Evolutionary conservation across 2,329 filamentous ascomycete species (phyloP), one percentile per base, ranked within the genome.

Genomic region (Seiridium unicorne): DNA sequence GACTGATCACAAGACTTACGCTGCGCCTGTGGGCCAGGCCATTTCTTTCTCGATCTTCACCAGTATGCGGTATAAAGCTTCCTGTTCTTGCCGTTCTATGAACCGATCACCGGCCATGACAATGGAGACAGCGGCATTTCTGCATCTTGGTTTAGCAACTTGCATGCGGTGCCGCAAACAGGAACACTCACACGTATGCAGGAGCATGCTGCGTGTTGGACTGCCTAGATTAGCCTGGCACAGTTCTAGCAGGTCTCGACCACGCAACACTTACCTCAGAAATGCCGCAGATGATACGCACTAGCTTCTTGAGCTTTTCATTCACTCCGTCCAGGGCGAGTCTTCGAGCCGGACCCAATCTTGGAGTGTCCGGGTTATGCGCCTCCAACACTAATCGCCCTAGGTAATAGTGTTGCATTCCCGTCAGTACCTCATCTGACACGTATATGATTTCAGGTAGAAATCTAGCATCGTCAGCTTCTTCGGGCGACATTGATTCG

Each of bases 41-140:
- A 44, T 10, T 26, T 55, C 13, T 35, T 11, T 53, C 9, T 55
- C 53, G 42, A 46, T 55, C 26, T 55, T 55, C 7, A 44, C 53
- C 4, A 55, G 31, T n/a, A 55, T 3, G 26, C n/a, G 18, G 18
- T 55, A 42, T 11, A 55, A 18, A 13, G 35, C 7, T 31, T 55
- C 53, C 36, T 55, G 53, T 40, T 55, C 53, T 13, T 13, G 18
- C 11, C 42, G 36, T 9, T 55, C 53, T 7, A 38, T 44, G 26
- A 55, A 55, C 5, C 53, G 53, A 55, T 55, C 53, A 55, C 53
- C 53, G 26, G 53, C 53, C 53, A 55, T 55, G 8, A 46, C 53
- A 35, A 55, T 55, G 11, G 53, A 36, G 18, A 55, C 32, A 26
- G 38, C 42, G 38, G 53, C 53, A 55, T 55, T 55, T 10, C 53